These are phyloP conservation scores for Pholiota microspora DNA, from an alignment of 768 basidiomycete species.

Conservation along the genomic window DNA sequence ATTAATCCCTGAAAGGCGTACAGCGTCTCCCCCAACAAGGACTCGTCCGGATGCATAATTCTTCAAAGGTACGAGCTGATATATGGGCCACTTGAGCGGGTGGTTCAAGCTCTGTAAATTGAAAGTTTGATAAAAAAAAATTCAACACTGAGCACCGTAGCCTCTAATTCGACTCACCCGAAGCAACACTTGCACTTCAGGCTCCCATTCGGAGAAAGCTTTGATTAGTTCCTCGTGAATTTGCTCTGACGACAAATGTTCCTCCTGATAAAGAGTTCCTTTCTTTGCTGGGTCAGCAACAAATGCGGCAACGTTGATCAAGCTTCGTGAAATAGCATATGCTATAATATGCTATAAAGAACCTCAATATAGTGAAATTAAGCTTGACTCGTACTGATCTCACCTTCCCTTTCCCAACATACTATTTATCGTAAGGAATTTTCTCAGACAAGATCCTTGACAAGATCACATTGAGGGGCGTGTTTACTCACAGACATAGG, in stretches of 20 bases:
- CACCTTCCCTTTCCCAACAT: not conserved
- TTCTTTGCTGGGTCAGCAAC: not conserved
- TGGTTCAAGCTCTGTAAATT: not conserved
- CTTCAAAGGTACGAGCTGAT: slow-evolving; percentile 1
- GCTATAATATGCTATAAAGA: not conserved
- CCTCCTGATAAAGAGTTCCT: not conserved
- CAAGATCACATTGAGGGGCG: no score
- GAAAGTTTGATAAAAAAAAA: no score
- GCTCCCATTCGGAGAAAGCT: not conserved
- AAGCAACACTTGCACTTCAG: not conserved
- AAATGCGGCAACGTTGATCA: not conserved
- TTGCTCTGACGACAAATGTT: not conserved
- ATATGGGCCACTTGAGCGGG: not conserved
- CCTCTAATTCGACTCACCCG: not conserved
- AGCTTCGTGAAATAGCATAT: not conserved
- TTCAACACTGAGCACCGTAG: no score
- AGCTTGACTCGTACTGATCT: not conserved
- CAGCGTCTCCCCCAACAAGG: slow-evolving; percentile 4
- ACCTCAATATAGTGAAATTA: not conserved
- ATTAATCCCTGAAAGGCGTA: not conserved
- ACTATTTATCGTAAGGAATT: no score
- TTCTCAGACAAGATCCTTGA: no score
- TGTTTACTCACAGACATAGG: not conserved
- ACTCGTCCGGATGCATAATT: not conserved
- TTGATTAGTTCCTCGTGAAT: not conserved